These are phyloP conservation scores for Boletus barrowsii DNA, from an alignment of 768 basidiomycete species.

Conservation along the genomic window DNA sequence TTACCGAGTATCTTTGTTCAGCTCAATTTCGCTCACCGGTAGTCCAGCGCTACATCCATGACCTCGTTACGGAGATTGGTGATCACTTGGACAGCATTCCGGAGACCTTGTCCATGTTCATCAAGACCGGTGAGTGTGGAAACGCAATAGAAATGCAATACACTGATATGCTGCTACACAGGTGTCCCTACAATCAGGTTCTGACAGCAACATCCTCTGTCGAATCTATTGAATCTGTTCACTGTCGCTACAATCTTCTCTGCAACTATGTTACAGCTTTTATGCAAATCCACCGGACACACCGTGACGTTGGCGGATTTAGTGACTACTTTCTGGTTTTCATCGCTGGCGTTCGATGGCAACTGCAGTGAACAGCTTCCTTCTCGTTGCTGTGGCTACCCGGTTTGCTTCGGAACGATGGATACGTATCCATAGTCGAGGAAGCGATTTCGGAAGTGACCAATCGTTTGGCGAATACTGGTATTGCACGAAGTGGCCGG, in stretches of 20 bases:
- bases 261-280: slow-evolving; percentile 49
- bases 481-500: slow-evolving; percentile 19
- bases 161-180: slow-evolving; percentile 29
- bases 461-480: slow-evolving; percentile 22
- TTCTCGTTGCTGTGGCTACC: slow-evolving; percentile 46
- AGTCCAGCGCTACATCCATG: slow-evolving; percentile 52
- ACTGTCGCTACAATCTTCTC: slow-evolving; percentile 54
- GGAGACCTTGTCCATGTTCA: slow-evolving; percentile 45
- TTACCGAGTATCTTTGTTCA: slow-evolving; percentile 17
- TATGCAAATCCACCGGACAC: slow-evolving; percentile 33
- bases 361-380: slow-evolving; percentile 48
- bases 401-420: slow-evolving; percentile 53
- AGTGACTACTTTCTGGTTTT: slow-evolving; percentile 54
- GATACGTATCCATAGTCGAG: slow-evolving; percentile 45
- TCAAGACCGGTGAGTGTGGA: slow-evolving; percentile 44
- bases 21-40: slow-evolving; percentile 50
- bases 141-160: slow-evolving; percentile 8
- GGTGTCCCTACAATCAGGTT: slow-evolving; percentile 53
- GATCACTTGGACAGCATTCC: slow-evolving; percentile 51
- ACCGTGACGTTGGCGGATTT: slow-evolving; percentile 37
- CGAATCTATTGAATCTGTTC: slow-evolving; percentile 46
- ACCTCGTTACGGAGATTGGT: slow-evolving; percentile 46
- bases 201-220: slow-evolving; percentile 47
- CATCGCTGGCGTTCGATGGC: slow-evolving; percentile 56
- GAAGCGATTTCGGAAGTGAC: slow-evolving; percentile 36